phyloP scores from a whole-genome alignment of 257 asterid species.

The Echites panduratus region DNA sequence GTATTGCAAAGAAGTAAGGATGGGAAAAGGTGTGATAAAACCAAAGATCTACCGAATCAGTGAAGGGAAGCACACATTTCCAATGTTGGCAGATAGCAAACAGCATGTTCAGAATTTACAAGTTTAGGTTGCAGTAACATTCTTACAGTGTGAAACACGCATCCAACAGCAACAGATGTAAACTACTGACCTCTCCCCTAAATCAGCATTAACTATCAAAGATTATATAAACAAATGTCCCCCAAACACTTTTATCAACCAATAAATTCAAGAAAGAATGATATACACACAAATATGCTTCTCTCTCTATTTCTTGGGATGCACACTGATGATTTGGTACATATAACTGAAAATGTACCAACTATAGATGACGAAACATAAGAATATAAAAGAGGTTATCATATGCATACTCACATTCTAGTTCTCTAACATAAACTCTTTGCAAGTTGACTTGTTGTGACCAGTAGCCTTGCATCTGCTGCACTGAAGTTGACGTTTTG shows the following conservation, averaged over 20 bases:
- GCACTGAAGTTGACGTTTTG: slow-evolving; percentile 80
- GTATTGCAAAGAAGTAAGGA: neutral
- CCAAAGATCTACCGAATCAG: neutral
- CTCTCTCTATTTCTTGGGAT: neutral
- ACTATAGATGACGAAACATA: neutral
- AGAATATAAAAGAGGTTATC: neutral
- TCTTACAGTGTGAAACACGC: neutral
- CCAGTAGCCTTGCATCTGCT: slow-evolving; percentile 93
- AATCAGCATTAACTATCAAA: neutral
- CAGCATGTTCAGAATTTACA: neutral
- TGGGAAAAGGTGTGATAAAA: neutral
- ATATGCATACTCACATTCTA: slow-evolving; percentile 25
- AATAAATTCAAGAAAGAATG: neutral
- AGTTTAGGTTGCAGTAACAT: neutral
- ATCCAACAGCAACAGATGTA: neutral
- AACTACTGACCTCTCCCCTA: neutral
- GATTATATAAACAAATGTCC: neutral
- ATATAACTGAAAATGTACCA: neutral
- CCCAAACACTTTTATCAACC: neutral
- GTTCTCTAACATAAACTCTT: slow-evolving; percentile 59
- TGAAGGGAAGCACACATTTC: neutral
- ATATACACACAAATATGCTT: neutral
- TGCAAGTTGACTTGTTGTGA: slow-evolving; percentile 93
- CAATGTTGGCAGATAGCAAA: neutral
- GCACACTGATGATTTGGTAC: neutral